Evolutionary conservation across 345 rosid genomes (phyloP), one percentile per base, ranked within the genome.

Genomic region (Schrenkiella parvula): DNA sequence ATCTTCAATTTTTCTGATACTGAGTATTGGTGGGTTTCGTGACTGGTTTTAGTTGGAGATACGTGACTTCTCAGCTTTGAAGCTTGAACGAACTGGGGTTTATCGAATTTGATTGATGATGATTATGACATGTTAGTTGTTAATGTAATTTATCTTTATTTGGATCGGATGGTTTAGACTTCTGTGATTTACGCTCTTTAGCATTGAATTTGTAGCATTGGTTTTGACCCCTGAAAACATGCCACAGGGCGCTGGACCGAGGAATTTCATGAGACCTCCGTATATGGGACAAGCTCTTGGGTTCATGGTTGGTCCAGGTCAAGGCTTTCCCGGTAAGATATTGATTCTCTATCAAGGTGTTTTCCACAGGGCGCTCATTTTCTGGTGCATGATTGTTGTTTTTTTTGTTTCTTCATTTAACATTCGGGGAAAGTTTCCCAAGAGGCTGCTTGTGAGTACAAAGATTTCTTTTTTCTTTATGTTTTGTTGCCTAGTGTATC

Each of bases 271-370:
- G 43, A 86, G 96, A 41, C 87, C 88, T 13, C 87, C 89, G 7
- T 88, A 64, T 66, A 79, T 83, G 78, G 82, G 86, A 72, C 88
- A 93, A 28, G 77, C 82, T 73, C 96, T 91, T 6, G 87, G 93
- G 39, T 88, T 82, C 84, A 72, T 89, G 81, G 81, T 86, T 64
- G 91, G 87, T 75, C 92, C 98, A 43, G 90, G 88, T 78, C 95
- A 96, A 51, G 70, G 82, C 71, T 85, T 84, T 73, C 89, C 87
- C 15, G 98, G 99, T 95, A 88, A 86, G 70, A 22, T 39, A 76
- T 80, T 59, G 65, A 56, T 73, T 48, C 63, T 43, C 7, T 66
- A 6, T 43, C 31, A 19, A 42, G 0, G 64, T 71, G 44, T 58
- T 71, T 37, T n/a, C n/a, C n/a, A n/a, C n/a, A n/a, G n/a, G n/a